Evolutionary conservation across 495 filamentous ascomycete species (phyloP).

Genomic region (Penicillium canescens): DNA sequence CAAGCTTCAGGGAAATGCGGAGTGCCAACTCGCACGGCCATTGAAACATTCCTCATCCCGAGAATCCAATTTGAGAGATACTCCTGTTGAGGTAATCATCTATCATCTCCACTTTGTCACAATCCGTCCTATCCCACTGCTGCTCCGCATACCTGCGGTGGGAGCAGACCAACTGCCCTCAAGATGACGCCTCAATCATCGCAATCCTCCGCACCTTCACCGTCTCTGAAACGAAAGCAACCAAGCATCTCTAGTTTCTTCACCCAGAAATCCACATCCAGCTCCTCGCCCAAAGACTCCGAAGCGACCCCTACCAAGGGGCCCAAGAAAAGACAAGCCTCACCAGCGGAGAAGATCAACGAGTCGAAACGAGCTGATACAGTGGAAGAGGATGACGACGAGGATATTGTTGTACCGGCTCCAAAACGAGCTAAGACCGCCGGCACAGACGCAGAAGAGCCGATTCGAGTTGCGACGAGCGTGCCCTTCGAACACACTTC

Average conservation of each 20-base stretch:
- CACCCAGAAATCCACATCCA: conserved; percentile 54
- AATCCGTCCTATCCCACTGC: neutral
- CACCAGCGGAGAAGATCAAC: conserved; percentile 7
- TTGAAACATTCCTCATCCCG: no score
- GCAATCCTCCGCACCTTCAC: conserved; percentile 42
- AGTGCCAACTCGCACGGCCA: no score
- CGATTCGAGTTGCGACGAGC: conserved; percentile 10
- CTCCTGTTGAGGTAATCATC: no score
- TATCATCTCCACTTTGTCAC: no score
- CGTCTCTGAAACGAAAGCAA: conserved; percentile 60
- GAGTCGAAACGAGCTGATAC: conserved; percentile 20
- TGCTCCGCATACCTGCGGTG: neutral
- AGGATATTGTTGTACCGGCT: conserved; percentile 41
- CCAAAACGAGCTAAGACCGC: conserved; percentile 38
- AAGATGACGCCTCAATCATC: conserved; percentile 41
- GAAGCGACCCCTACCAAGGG: conserved; percentile 9
- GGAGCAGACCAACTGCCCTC: neutral
- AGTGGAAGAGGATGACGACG: conserved; percentile 35
- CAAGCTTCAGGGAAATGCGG: no score
- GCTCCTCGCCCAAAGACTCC: conserved; percentile 10
- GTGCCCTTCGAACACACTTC: conserved; percentile 10
- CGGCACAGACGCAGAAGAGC: conserved; percentile 13
- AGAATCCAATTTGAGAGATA: no score
- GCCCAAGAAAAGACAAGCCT: conserved; percentile 16
- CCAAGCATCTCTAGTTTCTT: conserved; percentile 88